Conservation (phyloP, 2,329 filamentous ascomycete genomes). For the Fusarium graminum region DNA sequence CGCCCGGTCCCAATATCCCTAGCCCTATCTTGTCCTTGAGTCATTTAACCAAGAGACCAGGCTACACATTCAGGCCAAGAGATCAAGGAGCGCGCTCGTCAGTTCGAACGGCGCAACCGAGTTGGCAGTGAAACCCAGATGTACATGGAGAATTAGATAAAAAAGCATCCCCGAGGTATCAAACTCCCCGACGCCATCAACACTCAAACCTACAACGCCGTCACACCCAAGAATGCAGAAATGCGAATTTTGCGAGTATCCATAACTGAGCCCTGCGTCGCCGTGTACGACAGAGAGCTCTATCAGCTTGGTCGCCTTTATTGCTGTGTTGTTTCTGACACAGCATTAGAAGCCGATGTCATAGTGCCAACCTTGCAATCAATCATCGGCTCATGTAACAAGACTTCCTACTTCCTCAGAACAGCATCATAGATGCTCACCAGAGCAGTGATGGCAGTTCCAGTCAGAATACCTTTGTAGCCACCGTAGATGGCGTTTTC, state of each 20-base stretch:
- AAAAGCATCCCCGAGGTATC: constrained; percentile 48
- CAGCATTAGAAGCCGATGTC: background rate
- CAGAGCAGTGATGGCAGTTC: constrained; percentile 75
- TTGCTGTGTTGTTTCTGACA: constrained; percentile 8
- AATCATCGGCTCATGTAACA: background rate
- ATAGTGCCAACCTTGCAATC: background rate
- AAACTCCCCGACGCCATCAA: constrained; percentile 51
- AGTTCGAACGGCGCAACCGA: background rate
- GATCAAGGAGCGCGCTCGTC: background rate
- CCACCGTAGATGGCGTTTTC: constrained; percentile 77
- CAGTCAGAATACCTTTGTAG: constrained; percentile 76
- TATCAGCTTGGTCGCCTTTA: constrained; percentile 4
- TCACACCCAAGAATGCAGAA: constrained; percentile 37
- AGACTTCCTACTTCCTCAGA: constrained; percentile 71
- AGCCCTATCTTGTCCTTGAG: constrained; percentile 4
- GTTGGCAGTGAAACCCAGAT: constrained; percentile 11
- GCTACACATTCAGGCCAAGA: background rate
- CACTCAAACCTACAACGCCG: constrained; percentile 52
- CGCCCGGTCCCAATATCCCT: constrained; percentile 14
- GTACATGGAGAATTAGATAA: constrained; percentile 18
- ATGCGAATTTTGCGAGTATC: constrained; percentile 17
- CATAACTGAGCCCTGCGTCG: constrained; percentile 10
- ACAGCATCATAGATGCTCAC: constrained; percentile 83
- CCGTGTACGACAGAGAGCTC: constrained; percentile 13
- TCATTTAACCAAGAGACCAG: background rate